Conservation (phyloP, 1,139 yeast genomes). For the Candida sanyaensis region DNA sequence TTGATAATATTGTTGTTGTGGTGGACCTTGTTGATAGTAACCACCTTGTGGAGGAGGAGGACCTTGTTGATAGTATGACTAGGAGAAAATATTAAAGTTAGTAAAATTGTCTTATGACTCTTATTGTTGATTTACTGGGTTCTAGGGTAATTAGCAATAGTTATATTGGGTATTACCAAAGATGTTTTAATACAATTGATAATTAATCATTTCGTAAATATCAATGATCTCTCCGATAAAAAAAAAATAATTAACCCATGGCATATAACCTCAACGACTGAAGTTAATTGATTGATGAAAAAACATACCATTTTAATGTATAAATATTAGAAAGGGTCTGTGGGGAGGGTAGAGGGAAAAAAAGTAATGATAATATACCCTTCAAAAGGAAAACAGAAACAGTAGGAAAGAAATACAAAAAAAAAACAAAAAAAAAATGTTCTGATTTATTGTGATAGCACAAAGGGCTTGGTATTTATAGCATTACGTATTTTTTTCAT, state of each 20-base stretch:
- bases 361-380: too few relatives aligned
- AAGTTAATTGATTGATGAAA: background rate
- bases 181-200: too few relatives aligned
- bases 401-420: background rate
- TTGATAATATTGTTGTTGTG: slow-evolving; percentile 32
- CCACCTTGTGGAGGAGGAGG: slow-evolving; percentile 35
- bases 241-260: background rate
- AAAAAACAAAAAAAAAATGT: background rate
- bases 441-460: background rate
- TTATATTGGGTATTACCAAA: too few relatives aligned
- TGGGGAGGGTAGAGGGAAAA: too few relatives aligned
- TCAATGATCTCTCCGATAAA: too few relatives aligned
- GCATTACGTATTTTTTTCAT: background rate
- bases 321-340: too few relatives aligned
- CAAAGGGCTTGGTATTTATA: background rate
- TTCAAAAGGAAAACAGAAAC: background rate
- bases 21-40: slow-evolving; percentile 36
- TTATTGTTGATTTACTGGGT: background rate
- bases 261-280: background rate
- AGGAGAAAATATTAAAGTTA: background rate
- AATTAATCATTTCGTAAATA: too few relatives aligned
- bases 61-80: slow-evolving; percentile 33
- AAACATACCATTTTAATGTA: background rate
- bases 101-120: background rate
- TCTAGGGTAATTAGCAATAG: too few relatives aligned